Conservation (phyloP, 495 filamentous ascomycete species). For the Podospora comata region DNA sequence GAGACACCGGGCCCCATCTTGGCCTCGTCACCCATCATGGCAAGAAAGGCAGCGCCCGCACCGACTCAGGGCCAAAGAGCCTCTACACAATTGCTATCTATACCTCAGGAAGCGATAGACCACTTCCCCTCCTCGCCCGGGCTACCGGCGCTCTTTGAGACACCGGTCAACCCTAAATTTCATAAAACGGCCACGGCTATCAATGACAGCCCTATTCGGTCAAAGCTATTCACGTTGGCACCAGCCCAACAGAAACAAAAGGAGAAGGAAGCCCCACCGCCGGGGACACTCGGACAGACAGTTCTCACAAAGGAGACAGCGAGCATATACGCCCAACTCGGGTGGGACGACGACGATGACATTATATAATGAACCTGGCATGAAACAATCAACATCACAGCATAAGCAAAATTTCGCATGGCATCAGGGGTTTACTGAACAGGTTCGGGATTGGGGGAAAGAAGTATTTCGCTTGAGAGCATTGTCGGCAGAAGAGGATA, state of each 20-base stretch:
- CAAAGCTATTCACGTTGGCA: constrained; percentile 20
- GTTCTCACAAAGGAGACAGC: neutral
- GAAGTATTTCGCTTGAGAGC: neutral
- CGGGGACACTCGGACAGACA: constrained; percentile 8
- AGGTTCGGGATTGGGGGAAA: neutral
- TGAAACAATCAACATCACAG: constrained; percentile 9
- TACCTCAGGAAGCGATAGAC: constrained; percentile 30
- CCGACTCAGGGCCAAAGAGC: constrained; percentile 31
- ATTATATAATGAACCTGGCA: constrained; percentile 11
- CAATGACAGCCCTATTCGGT: constrained; percentile 45
- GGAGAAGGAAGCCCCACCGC: constrained; percentile 26
- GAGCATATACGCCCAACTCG: constrained; percentile 65
- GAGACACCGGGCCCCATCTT: constrained; percentile 26
- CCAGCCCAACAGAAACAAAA: neutral
- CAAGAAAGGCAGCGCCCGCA: constrained; percentile 52
- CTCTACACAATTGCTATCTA: constrained; percentile 32
- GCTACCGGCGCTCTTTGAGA: constrained; percentile 34
- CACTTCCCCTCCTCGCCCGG: constrained; percentile 41
- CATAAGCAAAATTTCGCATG: neutral
- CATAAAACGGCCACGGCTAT: constrained; percentile 27
- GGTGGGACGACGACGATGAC: constrained; percentile 59
- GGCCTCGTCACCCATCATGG: constrained; percentile 43
- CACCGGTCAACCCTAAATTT: constrained; percentile 35
- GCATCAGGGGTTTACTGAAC: neutral
- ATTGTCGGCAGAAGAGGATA: neutral